A percentile compares a stretch with the other conserved stretches of the same genome.
Conservation (phyloP, 2,329 filamentous ascomycete genomes). For the Xylaria arbuscula region DNA sequence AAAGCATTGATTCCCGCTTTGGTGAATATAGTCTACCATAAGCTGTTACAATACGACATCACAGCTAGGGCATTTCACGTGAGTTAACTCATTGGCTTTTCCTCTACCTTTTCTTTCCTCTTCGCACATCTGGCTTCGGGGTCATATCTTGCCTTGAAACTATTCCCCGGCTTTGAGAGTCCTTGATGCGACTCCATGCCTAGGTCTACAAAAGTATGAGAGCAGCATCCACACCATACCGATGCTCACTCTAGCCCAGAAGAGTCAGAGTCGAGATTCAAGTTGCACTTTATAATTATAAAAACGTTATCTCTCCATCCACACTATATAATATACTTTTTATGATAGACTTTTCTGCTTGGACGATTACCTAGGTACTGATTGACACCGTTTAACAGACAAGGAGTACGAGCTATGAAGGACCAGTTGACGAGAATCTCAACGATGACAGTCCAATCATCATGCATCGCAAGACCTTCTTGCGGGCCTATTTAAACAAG, state of each 20-base stretch:
- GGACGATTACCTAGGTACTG: not conserved
- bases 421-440: constrained; percentile 71
- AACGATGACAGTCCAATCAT: constrained; percentile 80
- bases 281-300: not conserved
- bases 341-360: no score
- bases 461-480: constrained; percentile 79
- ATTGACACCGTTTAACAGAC: constrained; percentile 53
- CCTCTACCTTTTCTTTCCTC: not conserved
- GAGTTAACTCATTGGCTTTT: not conserved
- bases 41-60: constrained; percentile 83
- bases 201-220: no score
- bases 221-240: not conserved
- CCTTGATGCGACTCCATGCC: not conserved
- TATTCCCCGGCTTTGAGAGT: not conserved
- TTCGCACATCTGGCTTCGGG: not conserved
- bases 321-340: no score
- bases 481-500: constrained; percentile 78
- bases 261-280: not conserved
- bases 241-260: not conserved
- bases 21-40: constrained; percentile 86
- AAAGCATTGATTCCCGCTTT: constrained; percentile 84
- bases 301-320: not conserved
- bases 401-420: constrained; percentile 71
- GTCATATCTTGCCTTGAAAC: not conserved
- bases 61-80: constrained; percentile 77